Base-by-base conservation (phyloP, 805 yeast genomes). In the Ogataea wickerhamii region DNA sequence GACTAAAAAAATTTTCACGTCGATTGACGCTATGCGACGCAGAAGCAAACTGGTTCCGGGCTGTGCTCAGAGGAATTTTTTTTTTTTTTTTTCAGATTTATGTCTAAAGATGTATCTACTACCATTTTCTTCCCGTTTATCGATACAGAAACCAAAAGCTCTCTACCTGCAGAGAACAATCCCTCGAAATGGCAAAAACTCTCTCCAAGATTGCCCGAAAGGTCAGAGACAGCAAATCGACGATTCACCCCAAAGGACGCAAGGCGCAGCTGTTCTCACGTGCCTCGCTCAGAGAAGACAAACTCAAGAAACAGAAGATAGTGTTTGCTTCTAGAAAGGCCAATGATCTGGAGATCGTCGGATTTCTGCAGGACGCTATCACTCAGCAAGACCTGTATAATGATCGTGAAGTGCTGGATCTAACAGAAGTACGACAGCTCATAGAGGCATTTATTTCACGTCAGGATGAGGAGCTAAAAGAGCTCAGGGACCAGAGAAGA, bases 171-270 rank as follows among this genome's bases (percentile, higher is more conserved):
- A n/a, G n/a, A n/a, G n/a, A n/a, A n/a, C n/a, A n/a, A n/a, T n/a
- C n/a, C n/a, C n/a, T n/a, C n/a, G n/a, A n/a, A n/a, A 63, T 80
- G 44, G 82, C 78, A 13, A 85, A 83, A 53, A 77, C 77, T 44
- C 67, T 86, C 36, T 60, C 68, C 17, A 85, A 84, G 52, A 82
- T 86, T 24, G 70, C 74, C 47, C 81, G 81, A 62, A 69, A 72
- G 48, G 63, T 80, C 38, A 66, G 74, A 40, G 72, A 72, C 51
- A 66, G 76, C 43, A 76, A 73, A 28, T 76, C 74, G 30, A 67
- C 74, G 26, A 66, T 84, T 49, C 98, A 91, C 58, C 93, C 95
- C 17, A 82, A 81, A 54, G 96, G 97, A 7, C 74, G 96, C 37
- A 91, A 88, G 61, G 83, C 87, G 60, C 82, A 82, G 61, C 87